Base-by-base conservation (phyloP, 2,329 filamentous ascomycete species). In the Diaporthe australafricana region DNA sequence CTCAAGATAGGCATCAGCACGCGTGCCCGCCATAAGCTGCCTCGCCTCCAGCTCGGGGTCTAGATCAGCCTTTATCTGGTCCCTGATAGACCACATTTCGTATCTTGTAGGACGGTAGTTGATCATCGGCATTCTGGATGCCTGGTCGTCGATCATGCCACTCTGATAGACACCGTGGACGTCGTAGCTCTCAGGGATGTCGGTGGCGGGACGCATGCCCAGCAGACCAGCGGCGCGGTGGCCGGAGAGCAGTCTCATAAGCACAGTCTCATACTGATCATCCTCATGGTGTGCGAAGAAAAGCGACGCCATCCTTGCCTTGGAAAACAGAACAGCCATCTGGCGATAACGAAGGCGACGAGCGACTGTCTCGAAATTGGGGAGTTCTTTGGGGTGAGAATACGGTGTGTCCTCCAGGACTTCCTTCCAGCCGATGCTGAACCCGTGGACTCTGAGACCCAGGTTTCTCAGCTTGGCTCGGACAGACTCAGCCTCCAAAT, bases 271-370 rank as follows among this genome's bases (percentile, higher is more conserved):
- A 70, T 95, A 93, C 78, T 96, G 94, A 77, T 99, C 96, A 77
- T 98, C 95, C 74, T 88, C 86, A 79, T 99, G 96, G 79, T 99
- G 96, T 5, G 92, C 96, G 35, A 97, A 84, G 48, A 98, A 87
- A 1, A 98, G 80, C 25, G 89, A 88, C 5, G 81, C 82, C 5
- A 93, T 88, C 0, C 83, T 79, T 7, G 83, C 76, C 1, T 83
- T 79, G 20, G 81, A 80, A 79, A 93, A 95, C 9, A 87, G 85
- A 17, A 76, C 79, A 0, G 93, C 95, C 1, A 98, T 81, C 0
- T 86, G 84, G 73, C 89, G 91, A 80, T 95, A 98, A 17, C 96
- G 90, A 42, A 92, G 85, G 27, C 82, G 88, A 30, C 96, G 91
- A 8, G 96, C 96, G 27, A 90, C 79, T 3, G 91, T 92, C 83